These are phyloP conservation scores for Aureobasidium pullulans DNA, from an alignment of 2,329 filamentous ascomycete genomes.

Conservation along the genomic window DNA sequence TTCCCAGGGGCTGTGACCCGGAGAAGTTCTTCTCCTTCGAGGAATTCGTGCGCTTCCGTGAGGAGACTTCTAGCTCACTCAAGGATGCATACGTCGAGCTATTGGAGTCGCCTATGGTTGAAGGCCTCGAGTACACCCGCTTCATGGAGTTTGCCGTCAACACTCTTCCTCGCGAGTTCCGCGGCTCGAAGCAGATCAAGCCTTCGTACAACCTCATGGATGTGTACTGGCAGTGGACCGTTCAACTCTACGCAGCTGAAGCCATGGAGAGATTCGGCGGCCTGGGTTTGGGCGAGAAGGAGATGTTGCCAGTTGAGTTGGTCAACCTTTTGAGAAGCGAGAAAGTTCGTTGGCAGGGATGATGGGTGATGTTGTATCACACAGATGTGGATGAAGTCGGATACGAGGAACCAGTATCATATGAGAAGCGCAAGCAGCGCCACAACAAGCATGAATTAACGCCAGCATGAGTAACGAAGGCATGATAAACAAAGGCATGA, in stretches of 20 bases:
- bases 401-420: neutral
- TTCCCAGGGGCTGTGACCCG: slow-evolving; percentile 23
- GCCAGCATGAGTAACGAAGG: slow-evolving; percentile 3
- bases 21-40: slow-evolving; percentile 37
- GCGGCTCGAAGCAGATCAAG: slow-evolving; percentile 20
- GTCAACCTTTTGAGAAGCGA: slow-evolving; percentile 22
- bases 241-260: slow-evolving; percentile 22
- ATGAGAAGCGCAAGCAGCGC: neutral
- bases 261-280: slow-evolving; percentile 21
- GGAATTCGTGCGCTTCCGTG: slow-evolving; percentile 38
- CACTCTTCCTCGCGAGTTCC: slow-evolving; percentile 6
- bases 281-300: slow-evolving; percentile 22
- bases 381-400: neutral
- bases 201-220: slow-evolving; percentile 17
- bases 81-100: slow-evolving; percentile 29
- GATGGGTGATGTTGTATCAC: neutral
- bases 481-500: neutral
- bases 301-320: slow-evolving; percentile 22
- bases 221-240: slow-evolving; percentile 43
- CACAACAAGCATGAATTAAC: neutral
- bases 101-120: slow-evolving; percentile 27
- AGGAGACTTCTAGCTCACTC: slow-evolving; percentile 32
- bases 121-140: slow-evolving; percentile 20
- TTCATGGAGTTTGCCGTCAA: slow-evolving; percentile 22
- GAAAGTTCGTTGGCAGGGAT: slow-evolving; percentile 23